Evolutionary conservation across 352 stramenopile species (phyloP).

Genomic region (Pilasporangium apinafurcum): DNA sequence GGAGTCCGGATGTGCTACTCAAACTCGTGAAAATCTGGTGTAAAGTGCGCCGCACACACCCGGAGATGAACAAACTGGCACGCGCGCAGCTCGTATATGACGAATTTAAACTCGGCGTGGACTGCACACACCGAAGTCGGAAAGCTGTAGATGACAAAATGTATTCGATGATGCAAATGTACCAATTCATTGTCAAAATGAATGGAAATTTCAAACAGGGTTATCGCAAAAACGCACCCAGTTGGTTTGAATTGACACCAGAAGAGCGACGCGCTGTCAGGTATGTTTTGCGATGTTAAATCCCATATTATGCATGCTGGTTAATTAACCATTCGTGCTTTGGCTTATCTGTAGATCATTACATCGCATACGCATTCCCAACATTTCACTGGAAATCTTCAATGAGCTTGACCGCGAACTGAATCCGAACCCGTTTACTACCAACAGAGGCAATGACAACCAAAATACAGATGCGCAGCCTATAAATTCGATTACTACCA

Average conservation of each 20-base stretch:
- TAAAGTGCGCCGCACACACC: constrained; percentile 25
- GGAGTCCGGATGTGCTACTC: constrained; percentile 42
- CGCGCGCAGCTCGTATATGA: constrained; percentile 49
- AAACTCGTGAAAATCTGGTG: constrained; percentile 52
- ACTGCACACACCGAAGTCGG: constrained; percentile 34
- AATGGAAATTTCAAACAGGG: constrained; percentile 36
- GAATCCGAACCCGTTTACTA: constrained; percentile 19
- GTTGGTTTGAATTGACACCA: constrained; percentile 56
- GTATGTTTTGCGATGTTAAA: not conserved
- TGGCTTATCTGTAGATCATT: constrained; percentile 11
- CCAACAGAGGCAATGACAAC: too few species aligned
- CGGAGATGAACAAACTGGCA: constrained; percentile 24
- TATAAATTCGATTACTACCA: too few species aligned
- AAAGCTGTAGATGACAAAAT: constrained; percentile 67
- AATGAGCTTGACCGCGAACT: constrained; percentile 48
- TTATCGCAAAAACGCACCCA: constrained; percentile 13
- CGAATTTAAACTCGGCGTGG: constrained; percentile 31
- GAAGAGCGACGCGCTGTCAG: constrained; percentile 44
- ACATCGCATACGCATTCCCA: constrained; percentile 46
- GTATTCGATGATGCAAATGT: constrained; percentile 68
- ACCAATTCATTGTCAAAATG: constrained; percentile 60
- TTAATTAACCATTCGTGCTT: not conserved
- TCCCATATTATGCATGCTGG: not conserved
- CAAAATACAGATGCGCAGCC: too few species aligned
- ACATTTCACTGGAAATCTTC: constrained; percentile 53